Base-by-base conservation (phyloP, 2,329 filamentous ascomycete genomes). In the Atkinsonella hypoxylon region DNA sequence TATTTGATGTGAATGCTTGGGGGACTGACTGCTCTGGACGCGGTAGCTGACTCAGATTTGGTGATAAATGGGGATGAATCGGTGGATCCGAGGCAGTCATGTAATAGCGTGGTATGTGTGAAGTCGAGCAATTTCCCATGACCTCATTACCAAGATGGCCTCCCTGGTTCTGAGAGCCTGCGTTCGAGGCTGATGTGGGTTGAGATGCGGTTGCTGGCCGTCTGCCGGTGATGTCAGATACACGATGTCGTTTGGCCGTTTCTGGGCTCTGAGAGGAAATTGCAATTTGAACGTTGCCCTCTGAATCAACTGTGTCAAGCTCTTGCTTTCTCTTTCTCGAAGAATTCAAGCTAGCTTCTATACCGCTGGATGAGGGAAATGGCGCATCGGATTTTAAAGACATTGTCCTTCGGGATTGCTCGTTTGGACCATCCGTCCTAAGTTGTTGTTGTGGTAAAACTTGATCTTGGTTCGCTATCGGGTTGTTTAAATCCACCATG, bases 281-380 rank as follows among this genome's bases (percentile, higher is more conserved):
- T 30, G 46, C 18, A 11, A 22, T 38, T 45, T 49, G 36, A 17
- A 20, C 36, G n/a, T 12, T 50, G 10, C 26, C 40, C 18, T 30
- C 31, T 6, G 43, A 13, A 15, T 20, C 39, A 18, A 31, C 32
- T n/a, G 15, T 17, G 4, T 45, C 43, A 26, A 12, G 13, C 15
- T 43, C 46, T 5, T 49, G 34, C 15, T 48, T 45, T 47, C 52
- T 53, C 39, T 51, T 53, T 10, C 26, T 51, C 18, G 49, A 22
- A 8, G n/a, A 22, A 12, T 13, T 31, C 13, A 18, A 32, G 22
- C 26, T 49, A n/a, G 43, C 26, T 5, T 13, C 17, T 12, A 20
- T 15, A 10, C 8, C 15, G 11, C 17, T 30, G n/a, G 13, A 1
- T 20, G 39, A 4, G 17, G 40, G 46, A 20, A 20, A 12, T 6